Conservation (phyloP, 2,329 filamentous ascomycete species). For the Cordyceps fumosorosea region DNA sequence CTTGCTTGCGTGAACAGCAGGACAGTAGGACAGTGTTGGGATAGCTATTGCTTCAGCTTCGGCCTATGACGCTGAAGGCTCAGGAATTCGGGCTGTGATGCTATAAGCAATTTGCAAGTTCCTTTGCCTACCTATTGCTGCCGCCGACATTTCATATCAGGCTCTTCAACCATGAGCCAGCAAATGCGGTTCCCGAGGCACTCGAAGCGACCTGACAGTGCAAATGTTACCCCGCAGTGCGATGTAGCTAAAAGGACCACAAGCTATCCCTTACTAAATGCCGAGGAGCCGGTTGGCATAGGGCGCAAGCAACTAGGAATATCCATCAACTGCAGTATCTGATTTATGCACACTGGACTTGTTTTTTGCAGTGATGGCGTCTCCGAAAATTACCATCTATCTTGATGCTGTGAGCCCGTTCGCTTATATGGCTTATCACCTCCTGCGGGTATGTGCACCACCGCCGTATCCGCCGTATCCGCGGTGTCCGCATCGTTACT, state of each 20-base stretch:
- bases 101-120: not conserved
- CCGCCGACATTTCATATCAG: too few species aligned
- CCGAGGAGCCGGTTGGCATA: not conserved
- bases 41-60: too few species aligned
- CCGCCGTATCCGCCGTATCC: not conserved
- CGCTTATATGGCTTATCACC: slow-evolving; percentile 31
- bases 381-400: slow-evolving; percentile 30
- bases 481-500: not conserved
- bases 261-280: not conserved
- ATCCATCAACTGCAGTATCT: not conserved
- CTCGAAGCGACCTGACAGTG: too few species aligned
- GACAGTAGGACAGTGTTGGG: too few species aligned
- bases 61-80: too few species aligned
- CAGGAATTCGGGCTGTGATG: not conserved
- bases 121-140: too few species aligned
- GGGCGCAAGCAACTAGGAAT: not conserved
- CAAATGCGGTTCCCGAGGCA: too few species aligned
- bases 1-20: too few species aligned
- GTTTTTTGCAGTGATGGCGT: not conserved
- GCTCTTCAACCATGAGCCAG: too few species aligned
- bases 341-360: not conserved
- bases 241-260: not conserved
- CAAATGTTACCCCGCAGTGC: too few species aligned
- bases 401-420: slow-evolving; percentile 35
- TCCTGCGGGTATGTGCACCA: slow-evolving; percentile 28